Conservation (phyloP, 495 filamentous ascomycete genomes). For the Penicilliopsis zonata region DNA sequence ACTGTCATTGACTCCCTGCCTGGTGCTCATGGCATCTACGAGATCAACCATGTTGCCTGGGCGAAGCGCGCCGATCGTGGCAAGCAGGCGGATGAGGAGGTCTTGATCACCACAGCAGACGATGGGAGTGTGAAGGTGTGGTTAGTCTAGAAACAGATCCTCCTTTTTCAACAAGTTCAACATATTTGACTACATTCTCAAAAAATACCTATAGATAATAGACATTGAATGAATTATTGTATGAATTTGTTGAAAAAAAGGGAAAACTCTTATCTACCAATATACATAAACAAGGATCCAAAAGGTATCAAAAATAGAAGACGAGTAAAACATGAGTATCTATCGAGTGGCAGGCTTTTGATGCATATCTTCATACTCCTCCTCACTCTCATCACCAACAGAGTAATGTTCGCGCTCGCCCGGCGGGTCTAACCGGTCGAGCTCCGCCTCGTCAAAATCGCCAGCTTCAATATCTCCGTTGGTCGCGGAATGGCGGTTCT, state of each 20-base stretch:
- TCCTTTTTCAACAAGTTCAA: no score
- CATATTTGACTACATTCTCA: no score
- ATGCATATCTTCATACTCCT: constrained; percentile 18
- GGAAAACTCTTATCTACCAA: no score
- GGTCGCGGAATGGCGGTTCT: constrained; percentile 32
- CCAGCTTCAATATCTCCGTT: constrained; percentile 61
- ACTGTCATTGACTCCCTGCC: constrained; percentile 48
- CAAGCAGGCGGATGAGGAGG: constrained; percentile 47
- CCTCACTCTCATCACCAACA: constrained; percentile 31
- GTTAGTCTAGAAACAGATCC: no score
- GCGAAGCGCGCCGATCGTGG: constrained; percentile 31
- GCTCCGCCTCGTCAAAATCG: constrained; percentile 82
- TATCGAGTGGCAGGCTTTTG: no score
- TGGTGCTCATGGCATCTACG: constrained; percentile 77
- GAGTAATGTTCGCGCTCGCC: constrained; percentile 30
- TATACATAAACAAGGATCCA: constrained; percentile 8
- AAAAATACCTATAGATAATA: no score
- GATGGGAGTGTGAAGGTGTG: constrained; percentile 69
- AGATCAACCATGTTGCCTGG: constrained; percentile 87
- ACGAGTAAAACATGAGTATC: no score
- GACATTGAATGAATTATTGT: no score
- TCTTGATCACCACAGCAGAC: constrained; percentile 69
- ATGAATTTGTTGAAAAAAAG: no score
- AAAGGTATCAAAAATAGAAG: not conserved
- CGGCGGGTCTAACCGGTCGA: constrained; percentile 58